A percentile compares a stretch with the other conserved stretches of the same genome.
These are phyloP conservation scores for Pythium phragmitis DNA, from an alignment of 352 stramenopile genomes.

Conservation along the genomic window DNA sequence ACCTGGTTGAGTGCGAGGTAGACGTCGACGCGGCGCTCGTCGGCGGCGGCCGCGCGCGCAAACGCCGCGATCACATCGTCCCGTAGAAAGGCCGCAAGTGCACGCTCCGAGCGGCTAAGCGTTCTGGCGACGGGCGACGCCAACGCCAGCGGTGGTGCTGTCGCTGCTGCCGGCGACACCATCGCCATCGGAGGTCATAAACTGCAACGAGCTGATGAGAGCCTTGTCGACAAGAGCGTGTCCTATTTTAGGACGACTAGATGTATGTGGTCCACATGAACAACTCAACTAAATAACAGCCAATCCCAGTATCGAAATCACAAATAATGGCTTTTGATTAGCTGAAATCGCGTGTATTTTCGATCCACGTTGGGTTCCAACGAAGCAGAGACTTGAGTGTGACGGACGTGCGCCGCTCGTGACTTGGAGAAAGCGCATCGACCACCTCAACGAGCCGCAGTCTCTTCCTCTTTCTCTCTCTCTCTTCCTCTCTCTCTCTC, in stretches of 20 bases:
- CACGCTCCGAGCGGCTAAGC: conserved; percentile 25
- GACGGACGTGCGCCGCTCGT: conserved; percentile 22
- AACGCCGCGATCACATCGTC: conserved; percentile 38
- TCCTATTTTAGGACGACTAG: conserved; percentile 4
- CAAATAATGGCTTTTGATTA: conserved; percentile 12
- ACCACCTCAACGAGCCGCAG: background rate
- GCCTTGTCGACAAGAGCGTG: background rate
- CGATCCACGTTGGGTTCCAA: background rate
- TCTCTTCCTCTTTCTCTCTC: conserved; percentile 4
- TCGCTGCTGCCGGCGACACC: background rate
- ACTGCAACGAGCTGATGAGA: background rate
- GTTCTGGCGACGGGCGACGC: background rate
- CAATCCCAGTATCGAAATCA: background rate
- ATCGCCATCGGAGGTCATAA: background rate
- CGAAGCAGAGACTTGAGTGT: conserved; percentile 4
- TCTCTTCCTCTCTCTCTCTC: background rate
- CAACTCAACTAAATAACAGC: background rate
- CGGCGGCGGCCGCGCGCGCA: conserved; percentile 28
- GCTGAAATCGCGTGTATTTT: conserved; percentile 7
- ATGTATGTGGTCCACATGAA: conserved; percentile 4
- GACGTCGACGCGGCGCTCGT: conserved; percentile 44
- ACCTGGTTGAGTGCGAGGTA: conserved; percentile 62
- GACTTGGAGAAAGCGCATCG: background rate
- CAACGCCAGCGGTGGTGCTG: background rate
- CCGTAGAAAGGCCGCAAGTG: conserved; percentile 27